Percentiles rank a stretch among this genome's conserved stretches.
phyloP scores from a whole-genome alignment of 2,329 filamentous ascomycete species.

The Alternaria gansuensis region DNA sequence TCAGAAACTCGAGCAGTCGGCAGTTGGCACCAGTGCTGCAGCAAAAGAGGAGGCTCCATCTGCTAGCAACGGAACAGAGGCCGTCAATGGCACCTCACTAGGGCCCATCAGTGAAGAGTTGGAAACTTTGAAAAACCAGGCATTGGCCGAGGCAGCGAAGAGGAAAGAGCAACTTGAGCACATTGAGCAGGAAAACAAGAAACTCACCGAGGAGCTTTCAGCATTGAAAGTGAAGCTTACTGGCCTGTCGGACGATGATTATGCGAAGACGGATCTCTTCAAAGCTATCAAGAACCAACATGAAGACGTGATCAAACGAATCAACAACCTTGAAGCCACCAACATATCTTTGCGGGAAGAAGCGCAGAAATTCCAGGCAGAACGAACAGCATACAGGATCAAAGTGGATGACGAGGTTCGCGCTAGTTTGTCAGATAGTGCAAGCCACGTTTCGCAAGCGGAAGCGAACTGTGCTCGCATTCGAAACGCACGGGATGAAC shows the following conservation, averaged over 20 bases:
- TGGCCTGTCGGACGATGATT: slow-evolving; percentile 88
- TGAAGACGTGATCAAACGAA: slow-evolving; percentile 89
- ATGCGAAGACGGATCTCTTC: slow-evolving; percentile 90
- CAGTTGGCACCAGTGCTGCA: slow-evolving; percentile 51
- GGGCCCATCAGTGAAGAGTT: slow-evolving; percentile 71
- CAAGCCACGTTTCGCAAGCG: slow-evolving; percentile 79
- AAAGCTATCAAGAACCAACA: slow-evolving; percentile 89
- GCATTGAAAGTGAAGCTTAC: slow-evolving; percentile 73
- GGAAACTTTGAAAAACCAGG: slow-evolving; percentile 79
- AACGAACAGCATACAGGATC: slow-evolving; percentile 81
- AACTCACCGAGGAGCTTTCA: slow-evolving; percentile 79
- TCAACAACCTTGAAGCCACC: slow-evolving; percentile 89
- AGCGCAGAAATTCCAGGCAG: slow-evolving; percentile 82
- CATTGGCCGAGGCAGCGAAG: slow-evolving; percentile 77
- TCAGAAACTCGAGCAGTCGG: slow-evolving; percentile 90
- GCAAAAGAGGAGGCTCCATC: slow-evolving; percentile 54
- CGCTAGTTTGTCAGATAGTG: slow-evolving; percentile 75
- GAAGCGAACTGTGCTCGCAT: slow-evolving; percentile 89
- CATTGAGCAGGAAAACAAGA: slow-evolving; percentile 78
- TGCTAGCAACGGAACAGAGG: slow-evolving; percentile 60
- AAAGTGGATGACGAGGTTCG: slow-evolving; percentile 85
- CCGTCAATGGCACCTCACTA: slow-evolving; percentile 67
- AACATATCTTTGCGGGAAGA: slow-evolving; percentile 87
- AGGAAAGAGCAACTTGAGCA: slow-evolving; percentile 89
- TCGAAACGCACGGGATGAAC: slow-evolving; percentile 82